Base-by-base conservation (phyloP, 495 filamentous ascomycete genomes). In the Parathielavia hyrcaniae region DNA sequence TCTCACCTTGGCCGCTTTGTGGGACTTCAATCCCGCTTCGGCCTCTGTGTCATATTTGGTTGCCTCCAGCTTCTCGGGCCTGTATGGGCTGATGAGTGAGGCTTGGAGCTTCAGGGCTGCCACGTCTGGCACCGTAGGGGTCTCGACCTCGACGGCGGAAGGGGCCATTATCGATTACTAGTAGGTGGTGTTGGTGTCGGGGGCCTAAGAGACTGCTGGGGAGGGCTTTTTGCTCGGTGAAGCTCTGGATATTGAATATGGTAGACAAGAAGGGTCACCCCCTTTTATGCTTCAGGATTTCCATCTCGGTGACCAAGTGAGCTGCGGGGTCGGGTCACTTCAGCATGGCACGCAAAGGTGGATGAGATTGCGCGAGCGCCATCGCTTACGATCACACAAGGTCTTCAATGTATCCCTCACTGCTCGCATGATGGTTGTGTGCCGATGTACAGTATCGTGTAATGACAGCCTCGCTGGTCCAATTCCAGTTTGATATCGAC, bases 21-120 rank as follows among this genome's bases (percentile, higher is more conserved):
- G 67, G 34, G 72, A 77, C 56, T 75, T 78, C 20, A 75, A 22
- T 26, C 61, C 73, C 48, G 71, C 69, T 50, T 81, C 79, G 34
- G 65, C 68, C 4, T 79, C 71, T 16, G 76, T 71, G 53, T 79
- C 74, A 57, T 80, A 82, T 59, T 78, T 76, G 47, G 74, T 75
- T 32, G 79, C 64, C 8, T 73, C 69, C 46, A 84, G 73, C 64
- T 87, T 83, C 73, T 87, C n/a, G n/a, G n/a, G n/a, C n/a, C n/a
- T 87, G 71, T 86, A 86, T 46, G 74, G 70, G n/a, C 77, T 78
- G 5, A 69, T 71, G 19, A 75, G 72, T 22, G 67, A 65, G 35
- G 73, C 66, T 6, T 71, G 65, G 17, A 75, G 69, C 61, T 68
- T 75, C 57, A 58, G 30, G 26, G 47, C 16, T n/a, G 52, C 11